Percentiles rank a stretch among this genome's conserved stretches.
Conservation (phyloP, 345 rosid species). For the Ricinus communis region DNA sequence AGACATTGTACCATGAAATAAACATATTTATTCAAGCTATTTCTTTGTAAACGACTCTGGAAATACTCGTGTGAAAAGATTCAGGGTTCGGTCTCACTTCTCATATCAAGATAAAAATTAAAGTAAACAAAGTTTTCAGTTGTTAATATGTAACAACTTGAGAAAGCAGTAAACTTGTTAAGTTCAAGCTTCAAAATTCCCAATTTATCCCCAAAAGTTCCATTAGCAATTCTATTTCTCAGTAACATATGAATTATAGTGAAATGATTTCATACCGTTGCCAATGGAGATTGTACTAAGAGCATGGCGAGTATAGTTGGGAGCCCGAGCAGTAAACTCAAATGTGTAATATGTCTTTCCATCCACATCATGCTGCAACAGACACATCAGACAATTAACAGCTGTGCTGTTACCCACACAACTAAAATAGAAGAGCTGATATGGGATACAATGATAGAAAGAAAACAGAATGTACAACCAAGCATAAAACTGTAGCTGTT, state of each 20-base stretch:
- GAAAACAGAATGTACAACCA: not conserved
- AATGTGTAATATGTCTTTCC: conserved; percentile 77
- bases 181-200: not conserved
- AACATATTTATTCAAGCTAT: not conserved
- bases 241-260: not conserved
- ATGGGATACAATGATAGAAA: not conserved
- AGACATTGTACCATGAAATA: not conserved
- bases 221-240: conserved; percentile 3
- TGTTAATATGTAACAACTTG: not conserved
- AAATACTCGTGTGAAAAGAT: no score
- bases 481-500: not conserved
- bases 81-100: no score
- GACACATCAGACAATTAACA: conserved; percentile 21
- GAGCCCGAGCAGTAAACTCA: conserved; percentile 81
- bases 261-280: conserved; percentile 52
- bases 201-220: not conserved
- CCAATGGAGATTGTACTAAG: conserved; percentile 65
- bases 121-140: not conserved
- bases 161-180: not conserved
- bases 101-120: no score
- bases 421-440: not conserved
- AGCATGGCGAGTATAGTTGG: conserved; percentile 89
- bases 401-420: not conserved
- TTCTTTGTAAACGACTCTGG: not conserved
- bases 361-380: conserved; percentile 68